Conservation (phyloP, 768 basidiomycete species). For the Lactarius hengduanensis region DNA sequence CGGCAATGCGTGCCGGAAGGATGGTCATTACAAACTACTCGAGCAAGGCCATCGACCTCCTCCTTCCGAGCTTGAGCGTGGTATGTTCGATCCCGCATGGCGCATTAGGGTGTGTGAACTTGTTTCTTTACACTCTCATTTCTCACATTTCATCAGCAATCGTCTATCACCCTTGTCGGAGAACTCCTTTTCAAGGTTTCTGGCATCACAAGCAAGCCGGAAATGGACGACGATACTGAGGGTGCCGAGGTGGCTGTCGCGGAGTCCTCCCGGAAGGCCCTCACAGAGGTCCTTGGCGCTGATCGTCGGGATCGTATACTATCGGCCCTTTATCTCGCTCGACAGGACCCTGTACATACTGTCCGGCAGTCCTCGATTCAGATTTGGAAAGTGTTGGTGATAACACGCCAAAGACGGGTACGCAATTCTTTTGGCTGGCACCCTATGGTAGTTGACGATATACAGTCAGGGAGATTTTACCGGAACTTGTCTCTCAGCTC, state of each 20-base stretch:
- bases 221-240: slow-evolving; percentile 78
- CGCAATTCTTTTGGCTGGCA: slow-evolving; percentile 15
- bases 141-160: slow-evolving; percentile 57
- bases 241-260: slow-evolving; percentile 61
- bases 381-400: slow-evolving; percentile 98
- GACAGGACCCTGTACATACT: slow-evolving; percentile 86
- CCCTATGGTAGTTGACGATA: slow-evolving; percentile 14
- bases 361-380: slow-evolving; percentile 91
- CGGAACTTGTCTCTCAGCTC: slow-evolving; percentile 77
- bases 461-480: slow-evolving; percentile 84
- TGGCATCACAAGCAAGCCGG: slow-evolving; percentile 88
- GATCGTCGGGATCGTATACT: slow-evolving; percentile 91
- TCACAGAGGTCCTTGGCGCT: slow-evolving; percentile 82
- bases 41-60: slow-evolving; percentile 83
- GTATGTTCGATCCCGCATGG: slow-evolving; percentile 95
- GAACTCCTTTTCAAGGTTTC: slow-evolving; percentile 96
- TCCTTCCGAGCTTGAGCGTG: slow-evolving; percentile 89
- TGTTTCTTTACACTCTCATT: background rate
- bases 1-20: slow-evolving; percentile 97
- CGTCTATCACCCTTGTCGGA: slow-evolving; percentile 93
- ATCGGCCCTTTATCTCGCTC: slow-evolving; percentile 86
- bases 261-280: slow-evolving; percentile 81
- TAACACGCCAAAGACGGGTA: slow-evolving; percentile 90
- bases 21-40: slow-evolving; percentile 98
- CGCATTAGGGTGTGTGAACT: slow-evolving; percentile 74